Evolutionary conservation across 2,329 filamentous ascomycete genomes (phyloP).

Genomic region (Colletotrichum sublineola): DNA sequence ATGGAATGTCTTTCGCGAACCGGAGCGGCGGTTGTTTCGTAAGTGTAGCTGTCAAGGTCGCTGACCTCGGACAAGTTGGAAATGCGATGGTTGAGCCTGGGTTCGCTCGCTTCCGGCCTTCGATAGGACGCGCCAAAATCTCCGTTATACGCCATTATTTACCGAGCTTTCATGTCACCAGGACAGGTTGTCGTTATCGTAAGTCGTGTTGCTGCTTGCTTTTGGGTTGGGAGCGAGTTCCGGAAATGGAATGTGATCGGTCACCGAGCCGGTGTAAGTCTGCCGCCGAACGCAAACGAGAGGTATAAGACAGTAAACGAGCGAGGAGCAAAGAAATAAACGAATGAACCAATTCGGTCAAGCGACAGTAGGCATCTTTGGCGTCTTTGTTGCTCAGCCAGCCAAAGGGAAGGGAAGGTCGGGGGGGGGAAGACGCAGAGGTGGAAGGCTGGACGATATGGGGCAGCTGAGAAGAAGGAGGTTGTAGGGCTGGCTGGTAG

Average conservation of each 20-base stretch:
- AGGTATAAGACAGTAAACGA: background rate
- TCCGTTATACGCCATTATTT: conserved; percentile 36
- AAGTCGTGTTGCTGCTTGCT: background rate
- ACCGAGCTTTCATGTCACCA: conserved; percentile 36
- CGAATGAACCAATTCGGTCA: conserved; percentile 4
- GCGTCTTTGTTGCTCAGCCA: conserved; percentile 25
- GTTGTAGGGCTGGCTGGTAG: conserved; percentile 30
- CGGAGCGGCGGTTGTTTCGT: conserved; percentile 46
- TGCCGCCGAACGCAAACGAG: conserved; percentile 5
- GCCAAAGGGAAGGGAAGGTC: conserved; percentile 14
- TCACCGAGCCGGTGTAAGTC: conserved; percentile 11
- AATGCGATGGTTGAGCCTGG: conserved; percentile 48
- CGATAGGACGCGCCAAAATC: conserved; percentile 48
- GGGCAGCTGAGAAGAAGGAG: conserved; percentile 32
- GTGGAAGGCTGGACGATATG: background rate
- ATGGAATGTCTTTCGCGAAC: conserved; percentile 55
- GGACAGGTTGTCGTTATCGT: conserved; percentile 8
- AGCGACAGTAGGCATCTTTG: conserved; percentile 18
- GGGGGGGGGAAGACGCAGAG: conserved; percentile 7
- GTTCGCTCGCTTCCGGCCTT: conserved; percentile 31
- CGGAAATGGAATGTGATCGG: conserved; percentile 12
- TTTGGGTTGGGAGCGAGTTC: conserved; percentile 3
- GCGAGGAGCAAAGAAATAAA: background rate
- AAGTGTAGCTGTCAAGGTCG: conserved; percentile 47
- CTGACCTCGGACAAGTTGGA: conserved; percentile 53